These are phyloP conservation scores for Saccharomyces hybrid DNA, from an alignment of 1,139 yeast species.

Conservation along the genomic window DNA sequence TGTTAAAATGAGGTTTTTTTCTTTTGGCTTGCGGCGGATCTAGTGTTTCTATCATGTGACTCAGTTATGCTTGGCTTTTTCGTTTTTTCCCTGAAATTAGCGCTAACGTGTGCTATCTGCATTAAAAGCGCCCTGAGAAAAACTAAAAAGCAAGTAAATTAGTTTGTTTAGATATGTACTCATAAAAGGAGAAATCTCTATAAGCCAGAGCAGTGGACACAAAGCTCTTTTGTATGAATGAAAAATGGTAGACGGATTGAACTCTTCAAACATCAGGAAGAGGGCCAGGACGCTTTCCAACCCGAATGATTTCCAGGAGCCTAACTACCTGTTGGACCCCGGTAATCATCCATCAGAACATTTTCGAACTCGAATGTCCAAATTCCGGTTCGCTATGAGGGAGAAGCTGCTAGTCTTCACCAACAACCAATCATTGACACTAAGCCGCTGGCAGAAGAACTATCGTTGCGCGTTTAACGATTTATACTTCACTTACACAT, in stretches of 20 bases:
- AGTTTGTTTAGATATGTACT: not conserved
- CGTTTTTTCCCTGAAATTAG: not conserved
- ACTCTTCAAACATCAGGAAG: not conserved
- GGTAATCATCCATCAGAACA: slow-evolving; percentile 64
- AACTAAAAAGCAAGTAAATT: not conserved
- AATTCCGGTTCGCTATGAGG: slow-evolving; percentile 52
- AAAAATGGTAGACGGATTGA: not conserved
- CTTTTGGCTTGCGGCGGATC: not conserved
- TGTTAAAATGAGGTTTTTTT: not conserved
- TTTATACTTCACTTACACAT: slow-evolving; percentile 76
- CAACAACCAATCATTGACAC: slow-evolving; percentile 54
- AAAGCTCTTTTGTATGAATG: not conserved
- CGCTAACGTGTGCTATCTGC: not conserved
- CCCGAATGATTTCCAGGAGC: slow-evolving; percentile 8
- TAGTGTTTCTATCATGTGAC: not conserved
- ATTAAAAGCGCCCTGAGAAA: not conserved
- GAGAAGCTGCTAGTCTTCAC: slow-evolving; percentile 48
- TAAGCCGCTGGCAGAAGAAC: slow-evolving; percentile 48
- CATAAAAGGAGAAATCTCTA: not conserved
- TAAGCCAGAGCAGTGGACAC: not conserved
- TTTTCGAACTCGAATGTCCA: slow-evolving; percentile 52
- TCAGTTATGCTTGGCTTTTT: not conserved
- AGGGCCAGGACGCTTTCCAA: slow-evolving; percentile 6
- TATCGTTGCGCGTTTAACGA: slow-evolving; percentile 51
- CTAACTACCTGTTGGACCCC: slow-evolving; percentile 41